Conservation (phyloP, 176 grass and related monocot genomes). For the Eragrostis curvula region DNA sequence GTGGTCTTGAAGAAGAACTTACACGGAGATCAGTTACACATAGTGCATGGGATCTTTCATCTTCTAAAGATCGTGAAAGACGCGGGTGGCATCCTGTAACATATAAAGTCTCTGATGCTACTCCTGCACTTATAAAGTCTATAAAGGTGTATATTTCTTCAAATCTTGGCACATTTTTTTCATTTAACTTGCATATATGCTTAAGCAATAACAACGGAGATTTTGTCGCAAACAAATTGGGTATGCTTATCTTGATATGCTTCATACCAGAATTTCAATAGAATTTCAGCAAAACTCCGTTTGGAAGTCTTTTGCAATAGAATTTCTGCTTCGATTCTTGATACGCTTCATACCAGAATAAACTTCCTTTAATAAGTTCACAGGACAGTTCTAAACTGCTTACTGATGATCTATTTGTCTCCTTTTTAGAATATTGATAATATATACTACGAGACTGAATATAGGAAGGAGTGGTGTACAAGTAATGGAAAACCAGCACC, state of each 20-base stretch:
- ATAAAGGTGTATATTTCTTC: constrained; percentile 73
- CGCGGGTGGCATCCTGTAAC: constrained; percentile 96
- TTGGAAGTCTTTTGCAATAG: neutral
- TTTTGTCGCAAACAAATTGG: neutral
- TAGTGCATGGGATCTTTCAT: constrained; percentile 87
- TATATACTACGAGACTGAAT: constrained; percentile 92
- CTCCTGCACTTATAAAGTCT: constrained; percentile 70
- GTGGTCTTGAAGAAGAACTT: constrained; percentile 89
- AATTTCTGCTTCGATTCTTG: constrained; percentile 25
- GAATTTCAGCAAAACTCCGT: neutral
- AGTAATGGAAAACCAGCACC: constrained; percentile 73
- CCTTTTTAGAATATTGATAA: constrained; percentile 85
- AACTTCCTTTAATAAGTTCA: constrained; percentile 1
- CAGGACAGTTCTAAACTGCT: constrained; percentile 24
- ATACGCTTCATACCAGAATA: constrained; percentile 8
- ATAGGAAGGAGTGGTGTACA: constrained; percentile 93
- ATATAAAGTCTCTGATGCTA: constrained; percentile 87
- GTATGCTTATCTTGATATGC: neutral
- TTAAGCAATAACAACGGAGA: neutral
- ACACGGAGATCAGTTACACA: constrained; percentile 87
- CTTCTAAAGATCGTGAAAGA: constrained; percentile 93
- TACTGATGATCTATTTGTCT: constrained; percentile 27
- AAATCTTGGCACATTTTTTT: constrained; percentile 11
- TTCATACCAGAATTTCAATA: neutral
- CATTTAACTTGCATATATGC: neutral